Percentiles rank a stretch among this genome's conserved stretches.
phyloP scores from a whole-genome alignment of 2,329 filamentous ascomycete genomes.

The Sporothrix variecibatus region DNA sequence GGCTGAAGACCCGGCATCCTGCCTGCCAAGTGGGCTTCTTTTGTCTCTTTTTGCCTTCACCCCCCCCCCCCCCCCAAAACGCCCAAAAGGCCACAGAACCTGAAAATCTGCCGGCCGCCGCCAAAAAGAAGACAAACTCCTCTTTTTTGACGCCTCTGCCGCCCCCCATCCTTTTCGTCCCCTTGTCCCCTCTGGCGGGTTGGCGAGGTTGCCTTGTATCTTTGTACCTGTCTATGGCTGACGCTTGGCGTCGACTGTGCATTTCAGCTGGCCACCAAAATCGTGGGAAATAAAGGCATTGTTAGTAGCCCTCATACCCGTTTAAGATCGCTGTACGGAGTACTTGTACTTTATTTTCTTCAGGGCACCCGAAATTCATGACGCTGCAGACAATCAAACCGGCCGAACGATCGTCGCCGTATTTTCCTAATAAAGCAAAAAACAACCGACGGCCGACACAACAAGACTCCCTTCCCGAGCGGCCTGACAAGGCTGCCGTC shows the following conservation, averaged over 20 bases:
- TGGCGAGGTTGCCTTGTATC: background rate
- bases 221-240: background rate
- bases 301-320: background rate
- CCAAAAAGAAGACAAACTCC: background rate
- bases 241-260: background rate
- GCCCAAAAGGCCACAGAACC: background rate
- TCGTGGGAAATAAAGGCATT: background rate
- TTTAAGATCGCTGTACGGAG: background rate
- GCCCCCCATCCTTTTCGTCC: background rate
- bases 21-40: background rate
- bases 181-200: background rate
- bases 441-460: background rate
- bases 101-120: background rate
- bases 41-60: background rate
- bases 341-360: background rate
- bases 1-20: background rate
- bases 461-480: background rate
- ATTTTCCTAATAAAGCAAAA: background rate
- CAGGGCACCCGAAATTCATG: background rate
- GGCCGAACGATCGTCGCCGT: background rate
- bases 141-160: conserved; percentile 9
- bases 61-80: background rate
- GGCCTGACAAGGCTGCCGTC: background rate
- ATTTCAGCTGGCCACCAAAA: background rate
- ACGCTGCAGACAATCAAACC: background rate